phyloP scores from a whole-genome alignment of 257 asterid genomes.

The Nicotiana benthamiana region DNA sequence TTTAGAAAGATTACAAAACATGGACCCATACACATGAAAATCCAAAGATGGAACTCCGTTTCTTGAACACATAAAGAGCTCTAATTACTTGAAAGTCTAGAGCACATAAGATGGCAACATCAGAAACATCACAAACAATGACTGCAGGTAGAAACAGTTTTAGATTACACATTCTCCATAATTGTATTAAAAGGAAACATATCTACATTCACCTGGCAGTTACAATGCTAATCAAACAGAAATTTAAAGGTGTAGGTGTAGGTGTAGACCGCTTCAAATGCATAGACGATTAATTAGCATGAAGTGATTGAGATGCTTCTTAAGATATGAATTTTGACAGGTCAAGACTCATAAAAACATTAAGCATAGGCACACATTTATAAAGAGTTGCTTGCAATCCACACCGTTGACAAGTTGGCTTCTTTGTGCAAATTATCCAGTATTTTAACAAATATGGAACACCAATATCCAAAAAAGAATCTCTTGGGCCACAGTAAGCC shows the following conservation, averaged over 20 bases:
- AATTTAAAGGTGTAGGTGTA: background rate
- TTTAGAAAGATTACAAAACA: background rate
- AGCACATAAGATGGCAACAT: background rate
- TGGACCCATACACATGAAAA: background rate
- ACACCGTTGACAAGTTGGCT: background rate
- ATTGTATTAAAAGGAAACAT: background rate
- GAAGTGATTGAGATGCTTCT: background rate
- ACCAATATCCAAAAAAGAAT: background rate
- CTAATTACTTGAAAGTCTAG: background rate
- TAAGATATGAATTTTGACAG: background rate
- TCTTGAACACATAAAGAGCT: background rate
- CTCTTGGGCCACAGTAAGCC: background rate
- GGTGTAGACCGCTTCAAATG: background rate
- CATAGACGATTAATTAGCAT: background rate
- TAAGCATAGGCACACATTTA: background rate
- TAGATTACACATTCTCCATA: background rate
- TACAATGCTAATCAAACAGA: background rate
- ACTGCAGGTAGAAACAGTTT: background rate
- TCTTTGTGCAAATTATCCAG: background rate
- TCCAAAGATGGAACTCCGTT: background rate
- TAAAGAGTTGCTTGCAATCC: background rate
- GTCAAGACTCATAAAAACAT: background rate
- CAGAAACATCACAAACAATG: background rate
- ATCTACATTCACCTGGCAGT: background rate
- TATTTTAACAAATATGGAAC: background rate